These are phyloP conservation scores for Pestalotiopsis fici DNA, from an alignment of 2,329 filamentous ascomycete species.

Conservation along the genomic window DNA sequence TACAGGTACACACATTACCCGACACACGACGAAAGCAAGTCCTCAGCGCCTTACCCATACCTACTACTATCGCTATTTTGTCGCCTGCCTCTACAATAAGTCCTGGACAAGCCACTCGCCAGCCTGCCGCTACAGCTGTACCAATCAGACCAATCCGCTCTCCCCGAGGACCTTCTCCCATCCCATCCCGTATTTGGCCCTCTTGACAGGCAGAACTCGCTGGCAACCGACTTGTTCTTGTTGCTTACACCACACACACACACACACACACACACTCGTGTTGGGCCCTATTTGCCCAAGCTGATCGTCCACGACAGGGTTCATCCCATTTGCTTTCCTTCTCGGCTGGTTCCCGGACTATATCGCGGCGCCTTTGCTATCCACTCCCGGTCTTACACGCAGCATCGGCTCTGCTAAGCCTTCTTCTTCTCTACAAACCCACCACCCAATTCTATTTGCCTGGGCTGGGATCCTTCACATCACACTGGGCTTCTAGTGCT, in stretches of 20 bases:
- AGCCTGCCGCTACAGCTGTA: conserved; percentile 7
- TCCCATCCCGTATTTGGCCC: neutral
- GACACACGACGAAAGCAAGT: conserved; percentile 4
- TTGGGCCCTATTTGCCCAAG: neutral
- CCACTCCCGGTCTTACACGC: neutral
- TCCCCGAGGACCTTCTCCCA: neutral
- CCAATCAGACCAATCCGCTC: conserved; percentile 9
- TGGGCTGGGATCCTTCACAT: conserved; percentile 28
- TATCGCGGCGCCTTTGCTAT: conserved; percentile 2
- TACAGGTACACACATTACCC: neutral
- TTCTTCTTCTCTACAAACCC: conserved; percentile 17
- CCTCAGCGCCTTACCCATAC: neutral
- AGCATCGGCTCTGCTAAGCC: conserved; percentile 4
- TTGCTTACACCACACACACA: neutral
- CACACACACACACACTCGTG: neutral
- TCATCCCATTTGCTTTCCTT: conserved; percentile 2
- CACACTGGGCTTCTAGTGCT: conserved; percentile 21
- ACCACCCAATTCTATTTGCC: conserved; percentile 19
- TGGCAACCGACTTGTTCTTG: neutral
- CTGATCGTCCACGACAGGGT: neutral
- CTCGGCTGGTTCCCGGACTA: conserved; percentile 6
- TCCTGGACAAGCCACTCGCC: conserved; percentile 2
- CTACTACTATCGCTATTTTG: neutral
- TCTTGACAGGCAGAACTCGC: neutral
- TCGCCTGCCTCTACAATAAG: neutral